Conservation (phyloP, 371 early-diverging fungal genomes). For the Mucor racemosus region DNA sequence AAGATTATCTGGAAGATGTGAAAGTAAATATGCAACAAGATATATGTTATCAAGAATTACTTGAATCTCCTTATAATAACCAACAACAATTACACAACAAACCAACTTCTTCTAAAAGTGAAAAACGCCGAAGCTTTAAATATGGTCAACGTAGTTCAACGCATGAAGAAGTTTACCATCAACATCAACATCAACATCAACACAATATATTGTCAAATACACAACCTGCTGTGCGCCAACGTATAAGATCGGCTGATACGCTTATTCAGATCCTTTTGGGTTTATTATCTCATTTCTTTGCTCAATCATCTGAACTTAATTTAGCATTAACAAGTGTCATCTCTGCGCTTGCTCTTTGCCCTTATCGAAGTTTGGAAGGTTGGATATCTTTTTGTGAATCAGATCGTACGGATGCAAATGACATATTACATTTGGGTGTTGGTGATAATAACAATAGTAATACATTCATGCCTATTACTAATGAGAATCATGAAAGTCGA, state of each 20-base stretch:
- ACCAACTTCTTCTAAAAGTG: conserved; percentile 42
- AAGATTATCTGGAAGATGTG: conserved; percentile 79
- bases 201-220: not conserved
- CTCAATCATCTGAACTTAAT: conserved; percentile 87
- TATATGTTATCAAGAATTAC: conserved; percentile 56
- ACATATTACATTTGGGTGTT: conserved; percentile 33
- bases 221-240: conserved; percentile 36
- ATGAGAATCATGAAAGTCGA: not conserved
- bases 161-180: not conserved
- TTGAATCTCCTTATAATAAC: conserved; percentile 31
- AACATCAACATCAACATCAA: not conserved
- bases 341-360: conserved; percentile 79
- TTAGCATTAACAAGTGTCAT: conserved; percentile 89
- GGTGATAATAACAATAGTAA: not conserved
- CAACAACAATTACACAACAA: conserved; percentile 22
- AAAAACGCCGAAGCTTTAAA: conserved; percentile 63
- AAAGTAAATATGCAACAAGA: conserved; percentile 69
- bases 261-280: conserved; percentile 67
- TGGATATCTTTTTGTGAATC: conserved; percentile 79
- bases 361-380: conserved; percentile 75
- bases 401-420: conserved; percentile 56
- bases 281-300: conserved; percentile 78
- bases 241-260: conserved; percentile 65
- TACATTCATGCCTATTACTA: not conserved
- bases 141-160: conserved; percentile 51